Conservation (phyloP, 148 eudicot species). For the Diospyros kaki region DNA sequence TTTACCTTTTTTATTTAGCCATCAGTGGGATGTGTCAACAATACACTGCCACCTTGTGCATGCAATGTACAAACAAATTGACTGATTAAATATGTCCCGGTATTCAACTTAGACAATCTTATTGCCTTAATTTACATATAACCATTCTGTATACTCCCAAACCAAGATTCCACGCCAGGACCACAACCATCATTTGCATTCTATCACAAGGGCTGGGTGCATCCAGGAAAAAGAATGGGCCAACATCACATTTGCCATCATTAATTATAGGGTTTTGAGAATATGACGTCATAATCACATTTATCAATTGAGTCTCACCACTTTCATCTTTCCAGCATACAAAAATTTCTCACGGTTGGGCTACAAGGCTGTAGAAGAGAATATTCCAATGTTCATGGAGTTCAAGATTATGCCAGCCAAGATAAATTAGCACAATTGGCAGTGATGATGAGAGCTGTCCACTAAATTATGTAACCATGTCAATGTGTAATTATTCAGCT, state of each 20-base stretch:
- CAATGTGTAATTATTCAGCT: slow-evolving; percentile 2
- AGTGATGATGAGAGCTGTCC: background rate
- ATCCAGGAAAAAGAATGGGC: too few species aligned
- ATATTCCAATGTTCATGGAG: background rate
- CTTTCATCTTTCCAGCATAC: background rate
- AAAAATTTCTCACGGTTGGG: background rate
- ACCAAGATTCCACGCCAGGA: background rate
- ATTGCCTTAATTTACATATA: background rate
- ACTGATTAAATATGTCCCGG: background rate
- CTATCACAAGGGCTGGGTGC: background rate
- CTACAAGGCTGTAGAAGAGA: background rate
- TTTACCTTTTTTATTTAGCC: background rate
- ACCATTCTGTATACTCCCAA: background rate
- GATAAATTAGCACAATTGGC: background rate
- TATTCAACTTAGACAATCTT: background rate
- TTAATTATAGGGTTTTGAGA: background rate
- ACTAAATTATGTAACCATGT: background rate
- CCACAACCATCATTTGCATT: background rate
- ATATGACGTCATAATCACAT: background rate
- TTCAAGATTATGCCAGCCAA: background rate
- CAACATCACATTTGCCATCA: too few species aligned
- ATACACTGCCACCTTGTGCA: background rate
- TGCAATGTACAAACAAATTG: background rate
- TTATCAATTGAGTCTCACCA: background rate
- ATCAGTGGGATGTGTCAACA: background rate